Conservation (phyloP, 2,329 filamentous ascomycete genomes). For the Cryphonectria parasitica region DNA sequence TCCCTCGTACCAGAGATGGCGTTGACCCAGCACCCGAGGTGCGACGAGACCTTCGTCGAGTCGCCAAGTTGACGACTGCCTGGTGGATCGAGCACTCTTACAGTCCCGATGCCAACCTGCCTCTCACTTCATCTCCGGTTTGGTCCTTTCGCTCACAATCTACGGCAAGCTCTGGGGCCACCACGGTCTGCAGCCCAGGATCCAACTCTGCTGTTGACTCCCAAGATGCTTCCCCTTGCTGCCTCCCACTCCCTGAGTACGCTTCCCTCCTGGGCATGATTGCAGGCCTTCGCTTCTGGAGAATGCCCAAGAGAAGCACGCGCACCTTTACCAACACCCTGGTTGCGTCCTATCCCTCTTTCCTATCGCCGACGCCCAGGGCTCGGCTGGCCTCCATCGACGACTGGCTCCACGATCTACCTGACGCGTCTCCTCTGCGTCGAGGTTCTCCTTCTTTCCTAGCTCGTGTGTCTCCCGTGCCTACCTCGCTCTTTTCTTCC, state of each 20-base stretch:
- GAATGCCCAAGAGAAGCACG: constrained; percentile 1
- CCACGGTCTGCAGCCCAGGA: neutral
- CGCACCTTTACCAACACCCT: neutral
- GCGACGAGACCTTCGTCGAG: neutral
- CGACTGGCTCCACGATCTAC: constrained; percentile 17
- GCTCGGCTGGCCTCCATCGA: constrained; percentile 7
- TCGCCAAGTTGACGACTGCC: neutral
- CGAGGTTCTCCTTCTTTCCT: neutral
- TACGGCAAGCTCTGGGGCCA: neutral
- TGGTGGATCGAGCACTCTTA: neutral
- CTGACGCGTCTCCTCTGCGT: constrained; percentile 13
- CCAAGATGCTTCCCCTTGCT: neutral
- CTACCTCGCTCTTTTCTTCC: constrained; percentile 16
- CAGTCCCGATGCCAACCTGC: neutral
- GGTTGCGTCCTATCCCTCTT: neutral
- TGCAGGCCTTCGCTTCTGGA: constrained; percentile 10
- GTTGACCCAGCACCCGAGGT: neutral
- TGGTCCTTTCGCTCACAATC: neutral
- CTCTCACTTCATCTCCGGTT: neutral
- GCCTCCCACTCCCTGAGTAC: neutral
- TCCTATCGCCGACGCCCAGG: neutral
- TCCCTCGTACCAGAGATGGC: neutral
- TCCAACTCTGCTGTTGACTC: neutral
- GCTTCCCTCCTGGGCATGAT: neutral
- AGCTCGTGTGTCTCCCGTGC: neutral